A percentile compares a stretch with the other conserved stretches of the same genome.
phyloP scores from a whole-genome alignment of 2,329 filamentous ascomycete genomes.

The Chaetomium olivaceum region DNA sequence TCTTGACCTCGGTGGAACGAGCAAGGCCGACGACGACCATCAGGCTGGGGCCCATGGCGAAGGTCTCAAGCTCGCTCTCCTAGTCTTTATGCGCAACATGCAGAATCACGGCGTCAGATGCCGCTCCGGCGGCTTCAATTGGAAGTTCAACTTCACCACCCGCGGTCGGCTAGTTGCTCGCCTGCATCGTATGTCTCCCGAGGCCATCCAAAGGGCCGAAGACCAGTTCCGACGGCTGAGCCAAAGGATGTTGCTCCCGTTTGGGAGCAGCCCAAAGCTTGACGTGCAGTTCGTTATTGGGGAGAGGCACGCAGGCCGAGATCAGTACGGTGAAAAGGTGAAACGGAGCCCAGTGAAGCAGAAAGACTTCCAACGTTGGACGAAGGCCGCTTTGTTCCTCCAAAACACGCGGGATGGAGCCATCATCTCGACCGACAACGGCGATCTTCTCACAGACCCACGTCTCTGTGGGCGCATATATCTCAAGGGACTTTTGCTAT shows the following conservation, averaged over 20 bases:
- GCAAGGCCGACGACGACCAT: slow-evolving; percentile 28
- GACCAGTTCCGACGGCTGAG: slow-evolving; percentile 7
- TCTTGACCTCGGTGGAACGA: slow-evolving; percentile 36
- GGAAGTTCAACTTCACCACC: slow-evolving; percentile 38
- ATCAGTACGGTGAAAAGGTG: slow-evolving; percentile 20
- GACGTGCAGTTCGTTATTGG: slow-evolving; percentile 35
- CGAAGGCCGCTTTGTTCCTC: slow-evolving; percentile 11
- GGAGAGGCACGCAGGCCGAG: slow-evolving; percentile 14
- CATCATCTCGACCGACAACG: slow-evolving; percentile 8
- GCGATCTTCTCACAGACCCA: slow-evolving; percentile 21
- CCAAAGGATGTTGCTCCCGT: slow-evolving; percentile 23
- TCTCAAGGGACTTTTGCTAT: slow-evolving; percentile 30
- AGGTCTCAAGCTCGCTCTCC: slow-evolving; percentile 35
- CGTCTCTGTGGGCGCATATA: slow-evolving; percentile 33
- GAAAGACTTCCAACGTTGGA: slow-evolving; percentile 11
- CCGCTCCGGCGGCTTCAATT: slow-evolving; percentile 33
- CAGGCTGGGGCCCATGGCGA: slow-evolving; percentile 38
- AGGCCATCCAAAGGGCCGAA: neutral
- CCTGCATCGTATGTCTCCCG: slow-evolving; percentile 12
- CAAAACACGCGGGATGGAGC: neutral
- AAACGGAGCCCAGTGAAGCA: slow-evolving; percentile 19
- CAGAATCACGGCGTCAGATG: slow-evolving; percentile 36
- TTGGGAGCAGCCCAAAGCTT: slow-evolving; percentile 9
- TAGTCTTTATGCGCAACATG: slow-evolving; percentile 34
- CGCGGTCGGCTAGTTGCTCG: slow-evolving; percentile 29